phyloP scores from a whole-genome alignment of 352 stramenopile species.

The Phytophthora palmivora region DNA sequence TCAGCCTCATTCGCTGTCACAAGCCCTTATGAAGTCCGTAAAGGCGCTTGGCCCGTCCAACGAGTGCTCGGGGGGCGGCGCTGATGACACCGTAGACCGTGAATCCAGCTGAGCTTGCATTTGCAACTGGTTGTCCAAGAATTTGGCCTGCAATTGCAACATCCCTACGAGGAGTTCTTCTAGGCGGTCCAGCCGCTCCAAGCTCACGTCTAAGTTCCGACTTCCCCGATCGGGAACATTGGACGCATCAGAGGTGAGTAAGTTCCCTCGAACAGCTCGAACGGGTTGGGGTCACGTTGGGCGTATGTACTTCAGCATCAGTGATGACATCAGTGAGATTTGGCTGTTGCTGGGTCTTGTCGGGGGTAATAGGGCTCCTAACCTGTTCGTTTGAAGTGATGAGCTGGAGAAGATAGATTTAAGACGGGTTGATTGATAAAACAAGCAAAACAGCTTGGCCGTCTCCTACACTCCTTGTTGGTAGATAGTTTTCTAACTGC shows the following conservation, averaged over 20 bases:
- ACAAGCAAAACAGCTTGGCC: too few species aligned
- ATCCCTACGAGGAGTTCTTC: constrained; percentile 11
- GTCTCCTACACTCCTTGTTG: too few species aligned
- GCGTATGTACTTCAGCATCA: constrained; percentile 2
- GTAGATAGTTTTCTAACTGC: too few species aligned
- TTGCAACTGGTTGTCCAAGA: constrained; percentile 7
- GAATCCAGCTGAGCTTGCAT: not conserved
- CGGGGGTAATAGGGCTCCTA: too few species aligned
- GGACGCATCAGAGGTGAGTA: constrained; percentile 6
- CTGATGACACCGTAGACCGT: not conserved
- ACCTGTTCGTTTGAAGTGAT: too few species aligned
- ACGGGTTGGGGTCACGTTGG: not conserved
- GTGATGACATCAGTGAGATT: not conserved
- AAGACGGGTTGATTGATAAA: too few species aligned
- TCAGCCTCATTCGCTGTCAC: not conserved
- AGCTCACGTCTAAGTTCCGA: constrained; percentile 10
- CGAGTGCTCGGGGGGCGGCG: not conserved
- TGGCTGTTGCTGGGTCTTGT: too few species aligned
- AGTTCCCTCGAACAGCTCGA: constrained; percentile 8
- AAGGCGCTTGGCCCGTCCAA: constrained; percentile 8
- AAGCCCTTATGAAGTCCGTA: constrained; percentile 1
- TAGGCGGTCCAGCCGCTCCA: constrained; percentile 6
- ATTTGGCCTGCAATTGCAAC: constrained; percentile 1
- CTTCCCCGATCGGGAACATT: constrained; percentile 6
- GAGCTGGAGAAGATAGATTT: too few species aligned